Conservation (phyloP, 169 alveolate species). For the Plasmodium malariae region DNA sequence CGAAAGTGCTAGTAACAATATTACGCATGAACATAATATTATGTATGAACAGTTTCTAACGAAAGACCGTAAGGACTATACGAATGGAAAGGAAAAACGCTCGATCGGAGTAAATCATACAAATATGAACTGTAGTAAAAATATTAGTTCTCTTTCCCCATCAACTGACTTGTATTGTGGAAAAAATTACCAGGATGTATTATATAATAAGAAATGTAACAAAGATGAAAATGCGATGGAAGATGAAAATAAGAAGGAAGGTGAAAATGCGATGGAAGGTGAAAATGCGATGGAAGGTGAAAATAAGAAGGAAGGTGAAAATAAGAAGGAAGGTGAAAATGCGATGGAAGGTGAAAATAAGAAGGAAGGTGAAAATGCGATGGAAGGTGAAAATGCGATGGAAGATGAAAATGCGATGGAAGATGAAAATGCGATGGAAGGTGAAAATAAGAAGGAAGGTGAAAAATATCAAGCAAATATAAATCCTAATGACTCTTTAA, state of each 20-base stretch:
- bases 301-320: neutral
- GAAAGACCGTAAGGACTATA: neutral
- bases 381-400: neutral
- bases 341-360: neutral
- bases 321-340: neutral
- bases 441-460: neutral
- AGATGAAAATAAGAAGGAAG: neutral
- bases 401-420: slow-evolving; percentile 1
- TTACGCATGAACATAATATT: neutral
- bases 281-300: neutral
- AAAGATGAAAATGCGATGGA: neutral
- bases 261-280: neutral
- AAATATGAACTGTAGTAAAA: neutral
- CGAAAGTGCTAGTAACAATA: neutral
- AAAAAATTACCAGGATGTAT: slow-evolving; percentile 14
- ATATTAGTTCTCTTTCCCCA: neutral
- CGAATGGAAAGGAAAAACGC: neutral
- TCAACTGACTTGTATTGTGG: neutral
- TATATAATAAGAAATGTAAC: too few species aligned
- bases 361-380: neutral
- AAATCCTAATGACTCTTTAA: slow-evolving; percentile 8
- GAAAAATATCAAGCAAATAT: slow-evolving; percentile 3
- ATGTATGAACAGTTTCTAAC: neutral
- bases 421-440: too few species aligned
- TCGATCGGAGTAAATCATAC: neutral